Percentiles rank a stretch among this genome's conserved stretches.
phyloP scores from a whole-genome alignment of 768 basidiomycete species.

The Trametes sanguinea region DNA sequence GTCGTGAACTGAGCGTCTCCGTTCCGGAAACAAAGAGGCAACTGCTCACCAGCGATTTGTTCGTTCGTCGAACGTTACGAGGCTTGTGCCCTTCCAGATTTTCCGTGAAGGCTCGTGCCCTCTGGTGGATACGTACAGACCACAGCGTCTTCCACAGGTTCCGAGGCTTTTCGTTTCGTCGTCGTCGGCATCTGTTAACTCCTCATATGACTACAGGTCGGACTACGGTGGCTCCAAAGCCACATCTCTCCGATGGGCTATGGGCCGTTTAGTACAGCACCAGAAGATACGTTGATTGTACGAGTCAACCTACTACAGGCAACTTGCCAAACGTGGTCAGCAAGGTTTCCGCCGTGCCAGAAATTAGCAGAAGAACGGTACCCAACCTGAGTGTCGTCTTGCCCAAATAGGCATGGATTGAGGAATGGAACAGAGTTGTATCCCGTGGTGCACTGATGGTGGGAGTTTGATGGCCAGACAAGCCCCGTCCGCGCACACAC shows the following conservation, averaged over 20 bases:
- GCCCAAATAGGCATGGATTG: slow-evolving; percentile 6
- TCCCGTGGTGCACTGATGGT: slow-evolving; percentile 19
- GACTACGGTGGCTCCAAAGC: no score
- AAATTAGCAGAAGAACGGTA: background rate
- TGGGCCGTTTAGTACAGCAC: no score
- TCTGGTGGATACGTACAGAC: background rate
- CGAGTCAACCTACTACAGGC: no score
- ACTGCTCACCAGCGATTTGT: background rate
- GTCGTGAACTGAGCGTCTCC: background rate
- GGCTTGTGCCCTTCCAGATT: background rate
- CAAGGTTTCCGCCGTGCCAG: background rate
- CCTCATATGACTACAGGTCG: no score
- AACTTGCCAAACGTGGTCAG: background rate
- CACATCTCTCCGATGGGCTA: no score
- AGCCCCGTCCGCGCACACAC: background rate
- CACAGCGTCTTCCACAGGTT: no score
- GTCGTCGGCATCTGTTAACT: no score
- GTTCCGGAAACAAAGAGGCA: background rate
- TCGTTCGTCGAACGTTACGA: background rate
- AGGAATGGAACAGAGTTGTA: slow-evolving; percentile 18
- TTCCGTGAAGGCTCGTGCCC: background rate
- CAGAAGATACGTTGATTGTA: no score
- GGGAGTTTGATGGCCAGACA: slow-evolving; percentile 10
- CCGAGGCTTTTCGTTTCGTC: no score
- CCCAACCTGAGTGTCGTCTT: slow-evolving; percentile 1